Conservation (phyloP, 179 eudicot species). For the Monotropa hypopitys region DNA sequence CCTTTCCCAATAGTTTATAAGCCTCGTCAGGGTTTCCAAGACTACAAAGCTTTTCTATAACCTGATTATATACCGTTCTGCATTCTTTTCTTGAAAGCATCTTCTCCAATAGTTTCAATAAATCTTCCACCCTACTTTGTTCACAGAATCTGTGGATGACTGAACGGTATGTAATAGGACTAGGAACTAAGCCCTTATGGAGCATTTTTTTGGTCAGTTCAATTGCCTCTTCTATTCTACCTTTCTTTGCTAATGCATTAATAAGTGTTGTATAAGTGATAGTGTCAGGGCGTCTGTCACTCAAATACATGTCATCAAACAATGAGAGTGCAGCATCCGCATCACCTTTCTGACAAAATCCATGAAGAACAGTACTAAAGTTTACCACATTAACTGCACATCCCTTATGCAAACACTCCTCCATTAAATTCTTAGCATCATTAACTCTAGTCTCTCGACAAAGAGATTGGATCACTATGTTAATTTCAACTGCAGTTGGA, state of each 20-base stretch:
- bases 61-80: conserved; percentile 50
- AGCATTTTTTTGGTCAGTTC: conserved; percentile 58
- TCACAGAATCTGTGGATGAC: conserved; percentile 58
- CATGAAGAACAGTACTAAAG: conserved; percentile 66
- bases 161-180: conserved; percentile 58
- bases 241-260: conserved; percentile 44
- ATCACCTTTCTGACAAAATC: conserved; percentile 53
- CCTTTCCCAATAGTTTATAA: conserved; percentile 46
- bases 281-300: conserved; percentile 57
- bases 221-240: conserved; percentile 56
- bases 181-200: conserved; percentile 50
- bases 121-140: conserved; percentile 52
- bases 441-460: conserved; percentile 45
- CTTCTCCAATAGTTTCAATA: conserved; percentile 49
- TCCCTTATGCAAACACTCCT: conserved; percentile 59
- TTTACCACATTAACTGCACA: conserved; percentile 71
- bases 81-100: conserved; percentile 43
- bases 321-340: conserved; percentile 61
- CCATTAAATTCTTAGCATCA: conserved; percentile 63
- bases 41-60: conserved; percentile 71
- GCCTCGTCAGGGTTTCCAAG: conserved; percentile 48
- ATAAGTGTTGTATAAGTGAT: conserved; percentile 59
- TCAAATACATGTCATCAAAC: conserved; percentile 82
- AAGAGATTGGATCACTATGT: conserved; percentile 51
- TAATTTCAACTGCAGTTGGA: conserved; percentile 69